Percentiles rank a stretch among this genome's conserved stretches.
These are phyloP conservation scores for Orbilia javanica DNA, from an alignment of 2,329 filamentous ascomycete genomes.

Conservation along the genomic window DNA sequence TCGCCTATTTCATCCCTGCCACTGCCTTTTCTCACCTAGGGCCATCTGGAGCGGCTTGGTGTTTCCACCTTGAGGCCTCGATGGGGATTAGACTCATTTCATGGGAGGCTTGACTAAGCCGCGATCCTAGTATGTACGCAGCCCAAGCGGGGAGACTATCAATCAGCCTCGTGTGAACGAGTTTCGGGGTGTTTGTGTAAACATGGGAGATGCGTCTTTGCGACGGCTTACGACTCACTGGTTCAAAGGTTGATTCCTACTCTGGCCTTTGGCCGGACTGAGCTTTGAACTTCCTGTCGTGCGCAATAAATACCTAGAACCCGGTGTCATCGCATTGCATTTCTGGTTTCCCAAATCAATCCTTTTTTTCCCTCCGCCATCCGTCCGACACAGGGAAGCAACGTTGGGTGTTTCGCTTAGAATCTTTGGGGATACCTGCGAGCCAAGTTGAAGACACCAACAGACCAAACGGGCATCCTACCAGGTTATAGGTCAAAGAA, in stretches of 20 bases:
- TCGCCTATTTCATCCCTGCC: constrained; percentile 39
- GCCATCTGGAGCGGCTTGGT: constrained; percentile 25
- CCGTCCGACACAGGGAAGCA: constrained; percentile 33
- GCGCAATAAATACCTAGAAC: constrained; percentile 42
- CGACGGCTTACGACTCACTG: constrained; percentile 43
- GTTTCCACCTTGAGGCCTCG: constrained; percentile 2
- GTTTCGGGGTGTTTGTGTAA: constrained; percentile 36
- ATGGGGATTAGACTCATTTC: constrained; percentile 39
- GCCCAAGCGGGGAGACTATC: constrained; percentile 42
- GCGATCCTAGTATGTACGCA: constrained; percentile 33
- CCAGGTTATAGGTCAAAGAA: constrained; percentile 26
- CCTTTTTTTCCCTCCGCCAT: constrained; percentile 13
- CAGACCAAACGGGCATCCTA: constrained; percentile 35
- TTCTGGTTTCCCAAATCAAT: constrained; percentile 15
- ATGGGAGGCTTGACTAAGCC: constrained; percentile 35
- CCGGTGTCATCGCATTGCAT: constrained; percentile 14
- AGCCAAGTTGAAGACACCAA: constrained; percentile 29
- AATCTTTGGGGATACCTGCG: constrained; percentile 27
- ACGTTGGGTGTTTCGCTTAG: constrained; percentile 39
- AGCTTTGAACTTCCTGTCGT: neutral
- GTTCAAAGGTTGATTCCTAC: constrained; percentile 7
- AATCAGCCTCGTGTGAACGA: constrained; percentile 54
- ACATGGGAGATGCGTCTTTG: constrained; percentile 40
- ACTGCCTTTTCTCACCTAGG: constrained; percentile 35
- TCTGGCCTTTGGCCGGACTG: constrained; percentile 16